These are phyloP conservation scores for Eucalyptus polyanthemos DNA, from an alignment of 345 rosid species.

Conservation along the genomic window DNA sequence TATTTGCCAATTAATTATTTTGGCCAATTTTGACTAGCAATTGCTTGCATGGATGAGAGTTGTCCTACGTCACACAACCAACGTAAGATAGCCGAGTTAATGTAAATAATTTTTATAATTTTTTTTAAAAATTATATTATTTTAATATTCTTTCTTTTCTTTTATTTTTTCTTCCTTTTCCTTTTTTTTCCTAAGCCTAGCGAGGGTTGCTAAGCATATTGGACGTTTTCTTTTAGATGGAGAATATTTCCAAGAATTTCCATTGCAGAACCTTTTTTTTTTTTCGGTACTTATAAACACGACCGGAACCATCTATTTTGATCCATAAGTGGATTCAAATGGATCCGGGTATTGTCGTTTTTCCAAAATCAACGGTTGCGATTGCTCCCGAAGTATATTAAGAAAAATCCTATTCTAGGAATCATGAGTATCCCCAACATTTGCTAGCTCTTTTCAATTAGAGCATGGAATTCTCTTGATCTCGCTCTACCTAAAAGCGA, in stretches of 20 bases:
- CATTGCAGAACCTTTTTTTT: neutral
- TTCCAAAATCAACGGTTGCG: neutral
- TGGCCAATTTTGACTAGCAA: too few species aligned
- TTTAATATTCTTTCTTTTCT: neutral
- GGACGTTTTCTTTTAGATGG: neutral
- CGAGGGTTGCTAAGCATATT: neutral
- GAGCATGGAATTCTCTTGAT: neutral
- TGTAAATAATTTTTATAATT: too few species aligned
- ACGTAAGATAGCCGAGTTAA: too few species aligned
- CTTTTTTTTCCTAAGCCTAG: too few species aligned
- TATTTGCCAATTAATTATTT: too few species aligned
- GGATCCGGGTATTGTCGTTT: neutral
- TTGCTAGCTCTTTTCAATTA: neutral
- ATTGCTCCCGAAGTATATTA: neutral
- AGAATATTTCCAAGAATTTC: neutral
- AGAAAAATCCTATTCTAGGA: neutral
- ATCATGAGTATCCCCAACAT: neutral
- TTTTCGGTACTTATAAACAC: neutral
- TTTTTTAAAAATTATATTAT: neutral
- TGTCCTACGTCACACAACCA: too few species aligned
- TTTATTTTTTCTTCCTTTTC: too few species aligned
- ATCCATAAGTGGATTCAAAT: neutral
- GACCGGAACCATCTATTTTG: neutral
- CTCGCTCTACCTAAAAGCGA: neutral
- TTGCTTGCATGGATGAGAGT: too few species aligned